Percentiles rank a stretch among this genome's conserved stretches.
phyloP scores from a whole-genome alignment of 495 filamentous ascomycete genomes.

The Endocarpon pusillum region DNA sequence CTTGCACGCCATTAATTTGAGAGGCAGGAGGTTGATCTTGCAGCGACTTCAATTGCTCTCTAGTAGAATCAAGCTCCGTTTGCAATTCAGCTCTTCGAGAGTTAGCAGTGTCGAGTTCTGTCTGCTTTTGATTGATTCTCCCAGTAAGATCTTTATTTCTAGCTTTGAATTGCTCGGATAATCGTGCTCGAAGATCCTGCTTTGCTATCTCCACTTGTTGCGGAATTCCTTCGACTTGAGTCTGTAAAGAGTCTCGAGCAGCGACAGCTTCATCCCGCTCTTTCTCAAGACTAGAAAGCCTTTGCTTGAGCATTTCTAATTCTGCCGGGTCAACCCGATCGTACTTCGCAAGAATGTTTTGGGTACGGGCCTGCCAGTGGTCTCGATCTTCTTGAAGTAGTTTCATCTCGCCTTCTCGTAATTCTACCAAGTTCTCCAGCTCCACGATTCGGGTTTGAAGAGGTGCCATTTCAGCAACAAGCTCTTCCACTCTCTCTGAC shows the following conservation, averaged over 20 bases:
- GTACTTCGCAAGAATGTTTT: slow-evolving; percentile 89
- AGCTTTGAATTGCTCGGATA: slow-evolving; percentile 45
- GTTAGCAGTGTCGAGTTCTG: slow-evolving; percentile 23
- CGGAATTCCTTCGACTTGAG: slow-evolving; percentile 28
- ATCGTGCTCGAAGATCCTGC: slow-evolving; percentile 29
- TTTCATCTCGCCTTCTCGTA: slow-evolving; percentile 69
- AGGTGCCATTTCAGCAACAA: slow-evolving; percentile 62
- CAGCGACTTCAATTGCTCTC: slow-evolving; percentile 23
- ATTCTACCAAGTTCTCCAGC: slow-evolving; percentile 60
- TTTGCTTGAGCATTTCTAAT: slow-evolving; percentile 66
- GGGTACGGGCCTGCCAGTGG: slow-evolving; percentile 78
- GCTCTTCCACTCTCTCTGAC: slow-evolving; percentile 50
- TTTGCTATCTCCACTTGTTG: slow-evolving; percentile 31
- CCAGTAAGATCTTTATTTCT: slow-evolving; percentile 32
- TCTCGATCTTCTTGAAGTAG: slow-evolving; percentile 77
- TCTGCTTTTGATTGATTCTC: slow-evolving; percentile 32
- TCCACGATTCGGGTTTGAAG: slow-evolving; percentile 61
- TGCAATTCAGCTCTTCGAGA: slow-evolving; percentile 36
- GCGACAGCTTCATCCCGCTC: slow-evolving; percentile 53
- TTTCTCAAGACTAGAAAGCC: slow-evolving; percentile 41
- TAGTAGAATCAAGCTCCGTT: slow-evolving; percentile 27
- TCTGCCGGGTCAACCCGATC: slow-evolving; percentile 88
- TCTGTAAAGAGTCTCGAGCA: slow-evolving; percentile 40
- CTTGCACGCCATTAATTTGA: slow-evolving; percentile 8
- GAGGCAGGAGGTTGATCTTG: slow-evolving; percentile 5